Evolutionary conservation across 2,329 filamentous ascomycete genomes (phyloP).

Genomic region (Trichoderma oligosporum): DNA sequence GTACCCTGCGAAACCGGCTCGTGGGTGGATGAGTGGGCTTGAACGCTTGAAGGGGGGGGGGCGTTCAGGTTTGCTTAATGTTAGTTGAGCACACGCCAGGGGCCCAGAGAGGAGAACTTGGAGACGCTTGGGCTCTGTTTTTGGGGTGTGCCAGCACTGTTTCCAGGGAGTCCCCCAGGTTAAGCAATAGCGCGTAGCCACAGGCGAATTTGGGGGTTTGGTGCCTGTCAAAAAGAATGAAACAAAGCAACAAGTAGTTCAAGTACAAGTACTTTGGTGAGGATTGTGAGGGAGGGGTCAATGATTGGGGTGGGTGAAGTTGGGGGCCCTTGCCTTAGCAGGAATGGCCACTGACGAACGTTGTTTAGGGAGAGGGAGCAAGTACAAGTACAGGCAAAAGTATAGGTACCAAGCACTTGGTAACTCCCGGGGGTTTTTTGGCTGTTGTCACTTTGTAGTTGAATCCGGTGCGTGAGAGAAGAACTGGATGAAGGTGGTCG

Average conservation of each 20-base stretch:
- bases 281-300: not conserved
- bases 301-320: not conserved
- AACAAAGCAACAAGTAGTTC: not conserved
- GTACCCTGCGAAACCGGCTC: slow-evolving; percentile 25
- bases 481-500: not conserved
- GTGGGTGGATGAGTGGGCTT: slow-evolving; percentile 22
- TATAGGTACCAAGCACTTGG: not conserved
- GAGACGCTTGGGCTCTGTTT: not conserved
- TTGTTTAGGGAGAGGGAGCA: not conserved
- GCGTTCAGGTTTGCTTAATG: not conserved
- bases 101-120: not conserved
- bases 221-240: no score
- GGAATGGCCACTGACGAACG: not conserved
- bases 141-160: slow-evolving; percentile 1
- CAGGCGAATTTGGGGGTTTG: no score
- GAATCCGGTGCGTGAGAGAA: slow-evolving; percentile 9
- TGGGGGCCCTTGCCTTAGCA: not conserved
- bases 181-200: not conserved
- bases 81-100: slow-evolving; percentile 2
- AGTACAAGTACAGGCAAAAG: not conserved
- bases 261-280: slow-evolving; percentile 3
- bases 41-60: slow-evolving; percentile 1
- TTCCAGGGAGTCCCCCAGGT: slow-evolving; percentile 4
- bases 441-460: slow-evolving; percentile 5
- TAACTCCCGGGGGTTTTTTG: no score